Percentiles rank a stretch among this genome's conserved stretches.
These are phyloP conservation scores for Sarcomyxa edulis DNA, from an alignment of 768 basidiomycete species.

Conservation along the genomic window DNA sequence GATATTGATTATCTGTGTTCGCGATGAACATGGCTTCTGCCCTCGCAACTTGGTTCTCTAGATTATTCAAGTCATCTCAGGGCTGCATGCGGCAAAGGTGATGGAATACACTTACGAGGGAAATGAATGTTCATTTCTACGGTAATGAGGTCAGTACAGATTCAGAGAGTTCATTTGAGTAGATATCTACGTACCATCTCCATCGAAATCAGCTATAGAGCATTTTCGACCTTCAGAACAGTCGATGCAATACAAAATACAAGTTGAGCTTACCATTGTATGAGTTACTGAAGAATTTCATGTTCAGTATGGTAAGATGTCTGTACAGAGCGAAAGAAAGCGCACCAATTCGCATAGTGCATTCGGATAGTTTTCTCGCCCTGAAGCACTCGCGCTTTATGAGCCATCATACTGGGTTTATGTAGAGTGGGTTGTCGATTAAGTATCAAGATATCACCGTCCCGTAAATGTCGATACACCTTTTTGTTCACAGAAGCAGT, in stretches of 20 bases:
- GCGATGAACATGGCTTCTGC: slow-evolving; percentile 93
- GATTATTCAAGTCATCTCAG: slow-evolving; percentile 3
- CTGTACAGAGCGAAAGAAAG: slow-evolving; percentile 9
- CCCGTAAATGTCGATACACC: slow-evolving; percentile 89
- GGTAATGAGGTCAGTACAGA: slow-evolving; percentile 13
- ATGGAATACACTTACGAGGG: slow-evolving; percentile 63
- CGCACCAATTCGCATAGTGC: slow-evolving; percentile 99
- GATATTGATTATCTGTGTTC: slow-evolving; percentile 97
- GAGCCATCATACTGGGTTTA: slow-evolving; percentile 99
- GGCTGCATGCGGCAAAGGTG: background rate
- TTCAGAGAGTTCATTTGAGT: slow-evolving; percentile 5
- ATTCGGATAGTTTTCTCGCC: slow-evolving; percentile 99
- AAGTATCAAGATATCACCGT: slow-evolving; percentile 92
- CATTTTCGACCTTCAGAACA: slow-evolving; percentile 4
- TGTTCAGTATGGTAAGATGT: too few relatives aligned
- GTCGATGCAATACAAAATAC: background rate
- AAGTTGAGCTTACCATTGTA: slow-evolving; percentile 71
- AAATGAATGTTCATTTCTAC: slow-evolving; percentile 99
- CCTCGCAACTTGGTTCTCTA: slow-evolving; percentile 92
- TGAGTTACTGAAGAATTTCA: slow-evolving; percentile 75
- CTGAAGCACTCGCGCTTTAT: slow-evolving; percentile 83
- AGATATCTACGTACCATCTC: slow-evolving; percentile 56
- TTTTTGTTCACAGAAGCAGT: slow-evolving; percentile 90
- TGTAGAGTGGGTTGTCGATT: slow-evolving; percentile 98
- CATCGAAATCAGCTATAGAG: slow-evolving; percentile 79